phyloP scores from a whole-genome alignment of 2,329 filamentous ascomycete genomes.

The Hymenoscyphus fraxineus region DNA sequence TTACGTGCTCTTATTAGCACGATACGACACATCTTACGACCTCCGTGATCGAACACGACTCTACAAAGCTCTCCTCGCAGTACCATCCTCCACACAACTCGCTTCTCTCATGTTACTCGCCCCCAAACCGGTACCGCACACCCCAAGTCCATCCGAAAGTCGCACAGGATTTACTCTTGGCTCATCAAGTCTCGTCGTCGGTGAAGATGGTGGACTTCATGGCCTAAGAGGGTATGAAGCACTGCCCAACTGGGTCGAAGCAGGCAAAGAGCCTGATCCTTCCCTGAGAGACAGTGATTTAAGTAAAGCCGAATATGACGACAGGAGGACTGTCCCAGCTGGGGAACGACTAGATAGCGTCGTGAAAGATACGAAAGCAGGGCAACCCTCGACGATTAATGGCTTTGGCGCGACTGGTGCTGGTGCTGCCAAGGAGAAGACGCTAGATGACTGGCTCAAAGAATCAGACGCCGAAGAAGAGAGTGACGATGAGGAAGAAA shows the following conservation, averaged over 20 bases:
- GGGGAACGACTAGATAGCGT: conserved; percentile 62
- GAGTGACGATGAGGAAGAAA: conserved; percentile 48
- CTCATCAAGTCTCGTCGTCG: conserved; percentile 80
- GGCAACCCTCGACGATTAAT: conserved; percentile 45
- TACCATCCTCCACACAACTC: conserved; percentile 72
- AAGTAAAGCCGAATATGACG: conserved; percentile 38
- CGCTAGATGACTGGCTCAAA: conserved; percentile 87
- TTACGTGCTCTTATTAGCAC: conserved; percentile 77
- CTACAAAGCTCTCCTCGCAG: conserved; percentile 77
- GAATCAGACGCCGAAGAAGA: conserved; percentile 50
- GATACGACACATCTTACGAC: conserved; percentile 94
- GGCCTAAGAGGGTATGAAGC: conserved; percentile 74
- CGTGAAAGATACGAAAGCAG: conserved; percentile 37
- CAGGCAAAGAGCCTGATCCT: conserved; percentile 75
- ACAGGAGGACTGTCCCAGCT: conserved; percentile 49
- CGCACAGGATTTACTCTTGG: conserved; percentile 76
- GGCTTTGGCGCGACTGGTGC: conserved; percentile 36
- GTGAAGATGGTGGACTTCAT: conserved; percentile 67
- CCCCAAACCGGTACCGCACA: conserved; percentile 89
- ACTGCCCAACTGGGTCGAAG: conserved; percentile 79
- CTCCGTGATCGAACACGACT: conserved; percentile 86
- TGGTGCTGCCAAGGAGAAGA: conserved; percentile 54
- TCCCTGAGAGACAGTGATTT: conserved; percentile 61
- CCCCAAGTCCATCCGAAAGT: conserved; percentile 81
- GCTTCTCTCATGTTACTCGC: conserved; percentile 87